phyloP scores from a whole-genome alignment of 345 rosid genomes.

The Sapria himalayana region DNA sequence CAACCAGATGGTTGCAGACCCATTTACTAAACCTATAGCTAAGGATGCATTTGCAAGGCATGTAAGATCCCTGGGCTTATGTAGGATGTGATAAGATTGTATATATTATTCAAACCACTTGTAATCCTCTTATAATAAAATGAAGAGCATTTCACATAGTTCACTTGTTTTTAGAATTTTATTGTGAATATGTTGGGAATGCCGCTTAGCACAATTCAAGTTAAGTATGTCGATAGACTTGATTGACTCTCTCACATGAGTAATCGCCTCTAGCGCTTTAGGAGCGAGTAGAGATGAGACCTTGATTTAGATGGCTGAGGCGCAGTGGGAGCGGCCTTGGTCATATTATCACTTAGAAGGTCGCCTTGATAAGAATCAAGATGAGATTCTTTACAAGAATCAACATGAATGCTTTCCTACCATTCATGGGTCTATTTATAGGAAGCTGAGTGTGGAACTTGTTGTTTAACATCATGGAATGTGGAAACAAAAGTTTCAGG shows the following conservation, averaged over 20 bases:
- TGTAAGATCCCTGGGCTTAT: neutral
- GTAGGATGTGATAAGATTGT: neutral
- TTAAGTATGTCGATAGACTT: neutral
- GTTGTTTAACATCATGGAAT: no score
- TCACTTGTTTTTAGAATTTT: no score
- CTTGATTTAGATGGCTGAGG: no score
- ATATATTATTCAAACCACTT: no score
- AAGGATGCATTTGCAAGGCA: neutral
- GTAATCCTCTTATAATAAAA: no score
- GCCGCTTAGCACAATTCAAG: no score
- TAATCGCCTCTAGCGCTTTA: neutral
- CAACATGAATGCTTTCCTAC: neutral
- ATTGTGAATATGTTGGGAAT: no score
- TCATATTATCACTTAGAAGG: no score
- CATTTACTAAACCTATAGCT: slow-evolving; percentile 1
- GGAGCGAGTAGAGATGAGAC: slow-evolving; percentile 1
- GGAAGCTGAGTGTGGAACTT: neutral
- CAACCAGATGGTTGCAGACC: neutral
- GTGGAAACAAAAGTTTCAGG: neutral
- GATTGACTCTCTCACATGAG: neutral
- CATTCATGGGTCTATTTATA: neutral
- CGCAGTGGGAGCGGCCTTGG: no score
- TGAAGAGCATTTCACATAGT: no score
- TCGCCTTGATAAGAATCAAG: neutral
- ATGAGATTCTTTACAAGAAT: neutral